Percentiles rank a stretch among this genome's conserved stretches.
Conservation (phyloP, 2,329 filamentous ascomycete species). For the Xylariaceae sp. region DNA sequence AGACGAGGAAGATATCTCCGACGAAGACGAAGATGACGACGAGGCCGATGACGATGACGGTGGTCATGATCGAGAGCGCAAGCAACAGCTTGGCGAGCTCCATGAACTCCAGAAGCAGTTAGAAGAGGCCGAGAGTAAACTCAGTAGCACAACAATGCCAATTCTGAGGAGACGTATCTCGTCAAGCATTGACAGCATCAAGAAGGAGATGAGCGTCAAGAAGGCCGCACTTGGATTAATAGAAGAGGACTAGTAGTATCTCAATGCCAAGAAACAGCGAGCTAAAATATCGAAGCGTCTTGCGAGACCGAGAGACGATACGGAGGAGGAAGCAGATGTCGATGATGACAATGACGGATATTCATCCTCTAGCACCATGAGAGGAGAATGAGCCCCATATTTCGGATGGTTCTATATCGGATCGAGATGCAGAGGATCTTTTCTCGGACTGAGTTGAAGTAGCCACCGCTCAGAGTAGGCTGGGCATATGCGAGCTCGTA, state of each 20-base stretch:
- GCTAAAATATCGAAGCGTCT: neutral
- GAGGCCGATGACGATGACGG: conserved; percentile 53
- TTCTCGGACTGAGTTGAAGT: neutral
- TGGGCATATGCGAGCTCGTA: neutral
- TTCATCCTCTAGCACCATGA: conserved; percentile 1
- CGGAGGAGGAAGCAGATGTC: neutral
- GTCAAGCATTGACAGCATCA: conserved; percentile 44
- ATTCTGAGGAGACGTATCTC: conserved; percentile 50
- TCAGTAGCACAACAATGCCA: conserved; percentile 42
- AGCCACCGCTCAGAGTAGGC: neutral
- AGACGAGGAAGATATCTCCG: conserved; percentile 42
- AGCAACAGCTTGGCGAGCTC: conserved; percentile 52
- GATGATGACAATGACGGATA: neutral
- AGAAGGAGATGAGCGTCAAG: conserved; percentile 39
- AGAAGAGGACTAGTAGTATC: conserved; percentile 30
- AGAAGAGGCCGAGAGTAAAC: conserved; percentile 41
- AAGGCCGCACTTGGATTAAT: conserved; percentile 32
- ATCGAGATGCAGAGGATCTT: conserved; percentile 4
- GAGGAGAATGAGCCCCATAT: neutral
- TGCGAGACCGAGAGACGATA: neutral
- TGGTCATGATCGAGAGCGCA: conserved; percentile 50
- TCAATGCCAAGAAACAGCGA: conserved; percentile 3
- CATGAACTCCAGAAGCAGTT: conserved; percentile 44
- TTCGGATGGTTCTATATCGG: neutral
- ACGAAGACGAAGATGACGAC: conserved; percentile 50